phyloP scores from a whole-genome alignment of 192 early-diverging fungal genomes.

The Endogone sp. region DNA sequence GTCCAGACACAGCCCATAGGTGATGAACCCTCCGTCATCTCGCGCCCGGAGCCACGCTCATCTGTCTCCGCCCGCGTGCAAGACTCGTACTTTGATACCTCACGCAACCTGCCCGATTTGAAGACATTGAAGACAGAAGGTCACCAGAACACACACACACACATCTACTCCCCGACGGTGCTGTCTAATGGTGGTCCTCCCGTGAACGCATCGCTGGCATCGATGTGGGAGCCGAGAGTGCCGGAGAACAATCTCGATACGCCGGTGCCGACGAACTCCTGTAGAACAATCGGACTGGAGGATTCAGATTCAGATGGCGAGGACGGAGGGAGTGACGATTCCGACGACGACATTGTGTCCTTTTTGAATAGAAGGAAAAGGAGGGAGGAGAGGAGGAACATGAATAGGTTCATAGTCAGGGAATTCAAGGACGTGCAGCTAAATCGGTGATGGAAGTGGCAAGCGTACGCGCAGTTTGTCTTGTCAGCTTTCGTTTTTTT shows the following conservation, averaged over 20 bases:
- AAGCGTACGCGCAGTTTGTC: too few species aligned
- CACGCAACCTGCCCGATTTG: too few species aligned
- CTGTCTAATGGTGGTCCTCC: neutral
- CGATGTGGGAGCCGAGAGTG: neutral
- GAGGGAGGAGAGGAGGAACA: neutral
- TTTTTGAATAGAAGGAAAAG: neutral
- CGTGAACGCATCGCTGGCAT: neutral
- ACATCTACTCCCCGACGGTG: too few species aligned
- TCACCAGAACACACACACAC: neutral
- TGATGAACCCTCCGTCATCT: neutral
- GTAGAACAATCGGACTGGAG: neutral
- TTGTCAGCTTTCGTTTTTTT: too few species aligned
- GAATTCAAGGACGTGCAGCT: neutral
- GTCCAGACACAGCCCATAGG: neutral
- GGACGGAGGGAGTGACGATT: neutral
- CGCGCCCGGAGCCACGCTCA: too few species aligned
- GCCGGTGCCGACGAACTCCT: neutral
- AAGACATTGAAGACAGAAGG: too few species aligned
- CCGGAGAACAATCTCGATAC: neutral
- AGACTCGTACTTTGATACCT: neutral
- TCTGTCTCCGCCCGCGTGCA: neutral
- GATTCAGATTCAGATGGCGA: neutral
- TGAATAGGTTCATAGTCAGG: neutral
- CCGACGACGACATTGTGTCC: neutral
- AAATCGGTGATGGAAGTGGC: neutral